Conservation (phyloP, 1,284 basidiomycete species). For the Microbotryomycetes sp. region DNA sequence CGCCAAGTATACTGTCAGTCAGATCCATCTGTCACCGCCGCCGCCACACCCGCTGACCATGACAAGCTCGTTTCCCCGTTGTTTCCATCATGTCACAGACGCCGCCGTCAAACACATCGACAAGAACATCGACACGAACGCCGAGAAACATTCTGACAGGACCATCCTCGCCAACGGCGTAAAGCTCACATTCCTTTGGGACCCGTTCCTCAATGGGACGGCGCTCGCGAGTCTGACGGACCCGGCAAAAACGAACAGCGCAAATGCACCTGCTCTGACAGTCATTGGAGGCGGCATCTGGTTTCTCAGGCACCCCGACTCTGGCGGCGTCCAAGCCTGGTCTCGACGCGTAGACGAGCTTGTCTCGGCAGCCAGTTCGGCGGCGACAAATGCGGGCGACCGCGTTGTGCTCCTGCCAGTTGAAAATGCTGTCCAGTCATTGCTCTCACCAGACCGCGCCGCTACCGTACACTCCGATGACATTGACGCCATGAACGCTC, state of each 20-base stretch:
- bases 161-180: slow-evolving; percentile 38
- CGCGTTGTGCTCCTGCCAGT: slow-evolving; percentile 67
- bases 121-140: slow-evolving; percentile 51
- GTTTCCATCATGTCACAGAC: slow-evolving; percentile 21
- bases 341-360: slow-evolving; percentile 60
- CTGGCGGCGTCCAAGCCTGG: slow-evolving; percentile 69
- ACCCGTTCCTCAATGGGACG: slow-evolving; percentile 58
- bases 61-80: background rate
- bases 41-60: slow-evolving; percentile 1
- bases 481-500: slow-evolving; percentile 56
- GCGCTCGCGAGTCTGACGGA: slow-evolving; percentile 17
- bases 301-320: slow-evolving; percentile 67
- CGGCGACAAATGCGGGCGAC: slow-evolving; percentile 45
- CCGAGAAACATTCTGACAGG: slow-evolving; percentile 53
- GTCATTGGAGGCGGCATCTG: slow-evolving; percentile 78
- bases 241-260: background rate
- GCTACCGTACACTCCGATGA: slow-evolving; percentile 33
- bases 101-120: slow-evolving; percentile 42
- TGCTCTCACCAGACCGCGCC: slow-evolving; percentile 57
- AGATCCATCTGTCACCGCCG: background rate
- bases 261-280: slow-evolving; percentile 52
- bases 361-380: slow-evolving; percentile 47
- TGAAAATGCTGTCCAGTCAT: slow-evolving; percentile 55
- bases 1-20: slow-evolving; percentile 63
- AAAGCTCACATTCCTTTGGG: slow-evolving; percentile 46